A percentile compares a stretch with the other conserved stretches of the same genome.
These are phyloP conservation scores for Hortaea werneckii DNA, from an alignment of 2,329 filamentous ascomycete species.

Conservation along the genomic window DNA sequence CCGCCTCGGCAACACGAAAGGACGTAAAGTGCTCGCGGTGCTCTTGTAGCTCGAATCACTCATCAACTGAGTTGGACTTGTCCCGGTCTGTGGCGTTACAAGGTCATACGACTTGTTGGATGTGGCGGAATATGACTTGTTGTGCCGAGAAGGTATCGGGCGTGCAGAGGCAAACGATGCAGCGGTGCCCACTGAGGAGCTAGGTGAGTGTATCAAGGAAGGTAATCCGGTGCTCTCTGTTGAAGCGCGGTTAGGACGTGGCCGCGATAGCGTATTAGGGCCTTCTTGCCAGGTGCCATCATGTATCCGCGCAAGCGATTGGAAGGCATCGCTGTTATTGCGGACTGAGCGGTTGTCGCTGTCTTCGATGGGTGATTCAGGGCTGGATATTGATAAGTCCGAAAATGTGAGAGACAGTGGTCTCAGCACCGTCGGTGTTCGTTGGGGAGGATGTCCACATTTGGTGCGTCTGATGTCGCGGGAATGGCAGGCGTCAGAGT, in stretches of 20 bases:
- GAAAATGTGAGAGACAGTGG: conserved; percentile 30
- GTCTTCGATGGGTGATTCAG: conserved; percentile 7
- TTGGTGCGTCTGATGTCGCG: background rate
- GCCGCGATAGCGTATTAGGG: background rate
- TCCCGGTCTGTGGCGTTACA: conserved; percentile 26
- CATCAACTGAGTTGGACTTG: conserved; percentile 12
- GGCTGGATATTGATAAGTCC: conserved; percentile 26
- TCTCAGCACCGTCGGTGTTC: conserved; percentile 35
- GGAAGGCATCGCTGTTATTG: background rate
- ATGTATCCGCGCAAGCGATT: background rate
- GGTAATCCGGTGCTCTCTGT: conserved; percentile 30
- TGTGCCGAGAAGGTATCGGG: conserved; percentile 30
- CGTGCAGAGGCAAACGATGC: conserved; percentile 33
- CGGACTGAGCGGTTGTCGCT: background rate
- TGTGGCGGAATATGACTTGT: conserved; percentile 31
- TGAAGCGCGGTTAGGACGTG: conserved; percentile 3
- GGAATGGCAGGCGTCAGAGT: background rate
- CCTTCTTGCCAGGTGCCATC: background rate
- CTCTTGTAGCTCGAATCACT: conserved; percentile 23
- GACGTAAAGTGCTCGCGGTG: conserved; percentile 22
- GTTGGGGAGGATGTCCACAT: conserved; percentile 36
- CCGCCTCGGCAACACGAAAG: conserved; percentile 20
- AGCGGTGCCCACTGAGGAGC: conserved; percentile 33
- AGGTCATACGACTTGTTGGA: conserved; percentile 30
- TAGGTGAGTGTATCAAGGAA: conserved; percentile 38